Evolutionary conservation across 2,329 filamentous ascomycete genomes (phyloP).

Genomic region (Capronia epimyces): DNA sequence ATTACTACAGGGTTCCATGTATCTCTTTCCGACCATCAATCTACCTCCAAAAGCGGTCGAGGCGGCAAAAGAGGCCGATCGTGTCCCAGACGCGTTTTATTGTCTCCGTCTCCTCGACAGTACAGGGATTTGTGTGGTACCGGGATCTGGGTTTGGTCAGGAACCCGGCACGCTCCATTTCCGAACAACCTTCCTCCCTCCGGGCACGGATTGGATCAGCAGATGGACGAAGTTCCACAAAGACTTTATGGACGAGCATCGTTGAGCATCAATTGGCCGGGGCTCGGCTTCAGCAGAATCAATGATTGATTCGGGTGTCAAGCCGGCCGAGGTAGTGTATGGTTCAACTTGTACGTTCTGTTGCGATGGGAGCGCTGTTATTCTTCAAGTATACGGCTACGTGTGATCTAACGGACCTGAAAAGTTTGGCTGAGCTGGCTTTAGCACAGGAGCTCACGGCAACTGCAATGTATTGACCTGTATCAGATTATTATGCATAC

Average conservation of each 20-base stretch:
- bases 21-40: constrained; percentile 92
- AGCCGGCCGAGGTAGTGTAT: too few species aligned
- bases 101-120: constrained; percentile 83
- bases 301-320: too few species aligned
- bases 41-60: constrained; percentile 70
- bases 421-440: too few species aligned
- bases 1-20: constrained; percentile 74
- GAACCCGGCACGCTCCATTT: constrained; percentile 88
- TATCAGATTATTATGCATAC: too few species aligned
- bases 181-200: constrained; percentile 92
- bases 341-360: too few species aligned
- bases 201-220: constrained; percentile 90
- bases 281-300: too few species aligned
- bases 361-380: too few species aligned
- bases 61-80: constrained; percentile 68
- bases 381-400: too few species aligned
- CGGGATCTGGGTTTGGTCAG: constrained; percentile 90
- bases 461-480: too few species aligned
- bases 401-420: too few species aligned
- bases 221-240: constrained; percentile 84
- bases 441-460: too few species aligned
- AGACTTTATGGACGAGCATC: constrained; percentile 81
- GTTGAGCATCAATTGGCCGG: constrained; percentile 24
- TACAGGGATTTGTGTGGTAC: constrained; percentile 90
- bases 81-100: constrained; percentile 86